Percentiles rank a stretch among this genome's conserved stretches.
These are phyloP conservation scores for Exophiala calicioides DNA, from an alignment of 2,329 filamentous ascomycete species.

Conservation along the genomic window DNA sequence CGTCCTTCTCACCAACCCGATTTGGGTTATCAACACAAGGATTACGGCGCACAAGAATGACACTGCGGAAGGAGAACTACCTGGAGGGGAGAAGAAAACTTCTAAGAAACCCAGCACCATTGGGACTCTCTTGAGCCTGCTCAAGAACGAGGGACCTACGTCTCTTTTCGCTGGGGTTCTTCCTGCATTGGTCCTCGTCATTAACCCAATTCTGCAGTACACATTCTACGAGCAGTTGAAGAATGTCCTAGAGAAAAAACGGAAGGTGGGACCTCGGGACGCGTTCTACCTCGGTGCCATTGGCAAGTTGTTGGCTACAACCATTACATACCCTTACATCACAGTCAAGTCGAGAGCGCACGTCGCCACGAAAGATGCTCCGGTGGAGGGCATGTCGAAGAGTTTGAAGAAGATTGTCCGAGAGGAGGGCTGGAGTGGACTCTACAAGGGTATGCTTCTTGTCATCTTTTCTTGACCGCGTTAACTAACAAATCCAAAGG, in stretches of 20 bases:
- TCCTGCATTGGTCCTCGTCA: constrained; percentile 88
- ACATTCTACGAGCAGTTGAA: constrained; percentile 99
- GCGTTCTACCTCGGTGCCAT: constrained; percentile 90
- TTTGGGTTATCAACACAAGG: constrained; percentile 98
- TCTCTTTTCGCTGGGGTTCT: constrained; percentile 91
- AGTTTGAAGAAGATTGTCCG: constrained; percentile 76
- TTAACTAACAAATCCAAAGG: constrained; percentile 54
- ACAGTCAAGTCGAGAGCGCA: constrained; percentile 98
- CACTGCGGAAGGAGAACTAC: constrained; percentile 44
- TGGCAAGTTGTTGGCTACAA: constrained; percentile 91
- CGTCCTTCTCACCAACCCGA: constrained; percentile 94
- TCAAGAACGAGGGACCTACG: constrained; percentile 78
- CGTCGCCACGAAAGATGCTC: constrained; percentile 74
- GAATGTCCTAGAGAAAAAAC: constrained; percentile 77
- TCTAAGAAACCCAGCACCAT: constrained; percentile 70
- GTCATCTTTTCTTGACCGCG: background rate
- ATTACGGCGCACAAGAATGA: constrained; percentile 86
- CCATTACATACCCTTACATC: constrained; percentile 96
- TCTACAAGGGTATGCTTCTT: constrained; percentile 67
- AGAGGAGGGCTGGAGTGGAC: constrained; percentile 86
- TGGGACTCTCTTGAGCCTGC: constrained; percentile 74
- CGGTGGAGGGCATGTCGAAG: constrained; percentile 76
- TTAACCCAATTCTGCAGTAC: constrained; percentile 98
- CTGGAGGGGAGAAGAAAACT: constrained; percentile 40
- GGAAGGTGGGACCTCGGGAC: constrained; percentile 76